Evolutionary conservation across 108 stramenopile species (phyloP).

Genomic region (Fragilaria radians): DNA sequence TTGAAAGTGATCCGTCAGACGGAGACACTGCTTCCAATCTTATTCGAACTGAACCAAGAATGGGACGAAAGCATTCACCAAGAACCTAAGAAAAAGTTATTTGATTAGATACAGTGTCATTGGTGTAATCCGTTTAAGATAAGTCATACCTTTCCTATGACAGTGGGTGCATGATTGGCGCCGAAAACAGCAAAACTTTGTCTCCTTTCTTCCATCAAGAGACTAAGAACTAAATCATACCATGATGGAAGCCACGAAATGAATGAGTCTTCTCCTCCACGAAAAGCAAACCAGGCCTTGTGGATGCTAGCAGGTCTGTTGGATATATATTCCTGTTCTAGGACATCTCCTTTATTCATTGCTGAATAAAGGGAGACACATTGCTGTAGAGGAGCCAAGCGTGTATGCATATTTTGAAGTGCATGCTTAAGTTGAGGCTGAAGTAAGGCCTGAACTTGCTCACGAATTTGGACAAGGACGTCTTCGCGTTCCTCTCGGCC

Average conservation of each 20-base stretch:
- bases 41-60: slow-evolving; percentile 56
- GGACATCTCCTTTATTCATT: slow-evolving; percentile 59
- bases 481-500: slow-evolving; percentile 46
- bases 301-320: slow-evolving; percentile 55
- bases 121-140: too few relatives aligned
- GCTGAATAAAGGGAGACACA: slow-evolving; percentile 63
- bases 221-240: slow-evolving; percentile 57
- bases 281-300: slow-evolving; percentile 58
- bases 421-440: slow-evolving; percentile 74
- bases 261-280: slow-evolving; percentile 27
- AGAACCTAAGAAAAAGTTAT: slow-evolving; percentile 30
- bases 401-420: slow-evolving; percentile 56
- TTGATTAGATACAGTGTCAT: too few relatives aligned
- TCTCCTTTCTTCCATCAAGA: slow-evolving; percentile 61
- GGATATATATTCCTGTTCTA: slow-evolving; percentile 76
- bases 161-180: slow-evolving; percentile 44
- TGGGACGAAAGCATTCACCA: slow-evolving; percentile 65
- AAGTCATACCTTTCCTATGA: slow-evolving; percentile 40
- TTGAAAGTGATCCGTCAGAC: slow-evolving; percentile 6
- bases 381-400: slow-evolving; percentile 68
- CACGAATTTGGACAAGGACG: slow-evolving; percentile 41
- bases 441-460: slow-evolving; percentile 57
- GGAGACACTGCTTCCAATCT: slow-evolving; percentile 51
- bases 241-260: slow-evolving; percentile 63
- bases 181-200: slow-evolving; percentile 70